Conservation (phyloP, 2,329 filamentous ascomycete genomes). For the Talaromyces sp. region DNA sequence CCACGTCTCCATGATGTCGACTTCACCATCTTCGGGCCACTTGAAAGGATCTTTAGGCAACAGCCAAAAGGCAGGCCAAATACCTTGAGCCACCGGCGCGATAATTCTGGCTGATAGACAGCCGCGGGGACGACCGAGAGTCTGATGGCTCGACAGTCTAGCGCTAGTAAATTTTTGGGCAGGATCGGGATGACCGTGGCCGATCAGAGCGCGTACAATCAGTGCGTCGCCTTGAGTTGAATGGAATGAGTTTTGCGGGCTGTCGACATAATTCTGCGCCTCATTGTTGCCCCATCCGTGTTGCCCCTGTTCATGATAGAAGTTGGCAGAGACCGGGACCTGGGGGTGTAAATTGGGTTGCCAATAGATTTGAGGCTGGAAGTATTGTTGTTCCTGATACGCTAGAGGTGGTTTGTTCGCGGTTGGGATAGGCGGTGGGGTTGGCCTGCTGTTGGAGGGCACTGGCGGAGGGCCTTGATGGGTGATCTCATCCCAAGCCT, state of each 20-base stretch:
- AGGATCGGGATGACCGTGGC: conserved; percentile 24
- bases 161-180: conserved; percentile 28
- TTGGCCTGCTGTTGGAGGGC: conserved; percentile 18
- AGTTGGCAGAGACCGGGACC: conserved; percentile 23
- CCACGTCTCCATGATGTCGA: conserved; percentile 31
- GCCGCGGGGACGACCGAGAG: conserved; percentile 25
- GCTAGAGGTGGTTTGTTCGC: conserved; percentile 21
- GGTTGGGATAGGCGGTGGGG: conserved; percentile 26
- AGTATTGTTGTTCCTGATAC: conserved; percentile 22
- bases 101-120: conserved; percentile 28
- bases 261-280: conserved; percentile 27
- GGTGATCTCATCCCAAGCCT: conserved; percentile 24
- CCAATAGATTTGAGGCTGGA: conserved; percentile 27
- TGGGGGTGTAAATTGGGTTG: conserved; percentile 24
- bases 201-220: conserved; percentile 27
- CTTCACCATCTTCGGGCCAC: conserved; percentile 29
- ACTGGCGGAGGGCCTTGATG: conserved; percentile 8
- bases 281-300: conserved; percentile 30
- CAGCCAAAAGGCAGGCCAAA: conserved; percentile 32
- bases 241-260: conserved; percentile 28
- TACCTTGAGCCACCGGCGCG: conserved; percentile 24
- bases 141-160: conserved; percentile 26
- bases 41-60: conserved; percentile 31
- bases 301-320: conserved; percentile 26
- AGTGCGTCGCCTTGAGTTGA: conserved; percentile 24